Evolutionary conservation across 2,329 filamentous ascomycete genomes (phyloP).

Genomic region (Aspergillus fumigatiaffinis): DNA sequence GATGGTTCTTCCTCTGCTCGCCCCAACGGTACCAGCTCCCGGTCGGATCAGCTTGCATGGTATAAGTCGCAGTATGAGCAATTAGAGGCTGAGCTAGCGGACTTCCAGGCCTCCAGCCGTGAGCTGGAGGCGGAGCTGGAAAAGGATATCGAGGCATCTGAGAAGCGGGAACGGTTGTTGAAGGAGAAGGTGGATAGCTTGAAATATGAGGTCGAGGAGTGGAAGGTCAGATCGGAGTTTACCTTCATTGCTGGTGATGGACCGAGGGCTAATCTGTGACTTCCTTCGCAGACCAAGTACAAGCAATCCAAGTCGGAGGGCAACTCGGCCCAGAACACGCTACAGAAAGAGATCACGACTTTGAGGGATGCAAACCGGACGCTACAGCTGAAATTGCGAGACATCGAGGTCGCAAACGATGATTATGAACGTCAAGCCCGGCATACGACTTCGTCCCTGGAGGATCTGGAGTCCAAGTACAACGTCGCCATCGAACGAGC

Average conservation of each 20-base stretch:
- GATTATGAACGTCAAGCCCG: conserved; percentile 95
- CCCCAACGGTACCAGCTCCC: conserved; percentile 36
- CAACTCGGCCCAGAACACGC: conserved; percentile 72
- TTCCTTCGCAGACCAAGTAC: conserved; percentile 72
- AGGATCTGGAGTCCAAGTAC: conserved; percentile 96
- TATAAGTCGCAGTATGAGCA: conserved; percentile 96
- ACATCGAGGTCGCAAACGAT: conserved; percentile 97
- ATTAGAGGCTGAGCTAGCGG: conserved; percentile 82
- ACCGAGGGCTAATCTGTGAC: conserved; percentile 9
- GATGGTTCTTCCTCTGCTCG: conserved; percentile 37
- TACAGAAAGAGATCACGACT: conserved; percentile 94
- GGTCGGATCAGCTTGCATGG: conserved; percentile 78
- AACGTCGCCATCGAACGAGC: conserved; percentile 88
- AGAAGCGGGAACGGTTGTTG: conserved; percentile 82
- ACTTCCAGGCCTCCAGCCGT: conserved; percentile 90
- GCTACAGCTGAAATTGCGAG: conserved; percentile 77
- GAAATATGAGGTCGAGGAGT: conserved; percentile 90
- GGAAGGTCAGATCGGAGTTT: conserved; percentile 67
- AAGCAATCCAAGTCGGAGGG: conserved; percentile 90
- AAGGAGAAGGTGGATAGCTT: conserved; percentile 83
- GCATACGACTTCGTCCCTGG: conserved; percentile 90
- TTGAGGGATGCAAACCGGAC: conserved; percentile 80
- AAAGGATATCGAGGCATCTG: conserved; percentile 90
- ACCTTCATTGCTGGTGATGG: background rate
- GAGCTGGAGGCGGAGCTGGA: conserved; percentile 93